Percentiles rank a stretch among this genome's conserved stretches.
phyloP scores from a whole-genome alignment of 1,139 yeast genomes.

The Yamadazyma buinensis region DNA sequence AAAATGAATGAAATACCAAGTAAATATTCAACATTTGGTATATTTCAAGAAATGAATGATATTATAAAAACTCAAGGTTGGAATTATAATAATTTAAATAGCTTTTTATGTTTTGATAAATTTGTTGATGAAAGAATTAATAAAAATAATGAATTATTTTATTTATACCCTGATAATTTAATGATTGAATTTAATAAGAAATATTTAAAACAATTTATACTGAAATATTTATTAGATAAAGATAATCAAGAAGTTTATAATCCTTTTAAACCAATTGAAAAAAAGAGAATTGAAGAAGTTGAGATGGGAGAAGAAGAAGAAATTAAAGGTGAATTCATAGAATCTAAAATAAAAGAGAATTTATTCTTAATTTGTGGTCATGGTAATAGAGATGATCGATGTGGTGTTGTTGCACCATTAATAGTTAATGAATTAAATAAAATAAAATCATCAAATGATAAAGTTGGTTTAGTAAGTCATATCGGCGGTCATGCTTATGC shows the following conservation, averaged over 20 bases:
- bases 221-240: conserved; percentile 35
- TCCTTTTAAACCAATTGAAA: conserved; percentile 22
- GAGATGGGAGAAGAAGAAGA: no score
- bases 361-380: conserved; percentile 65
- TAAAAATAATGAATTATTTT: conserved; percentile 23
- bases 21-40: conserved; percentile 16
- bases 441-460: conserved; percentile 1
- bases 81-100: conserved; percentile 44
- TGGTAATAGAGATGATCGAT: conserved; percentile 55
- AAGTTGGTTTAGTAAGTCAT: conserved; percentile 56
- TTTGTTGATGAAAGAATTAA: conserved; percentile 5
- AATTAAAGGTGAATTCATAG: conserved; percentile 14
- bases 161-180: conserved; percentile 56
- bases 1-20: conserved; percentile 50
- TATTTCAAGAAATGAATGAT: conserved; percentile 1
- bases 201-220: conserved; percentile 38
- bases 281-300: not conserved
- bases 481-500: conserved; percentile 80
- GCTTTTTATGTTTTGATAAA: conserved; percentile 32
- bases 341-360: conserved; percentile 18
- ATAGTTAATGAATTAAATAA: conserved; percentile 44
- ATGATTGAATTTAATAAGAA: conserved; percentile 30
- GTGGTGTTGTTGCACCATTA: conserved; percentile 63
- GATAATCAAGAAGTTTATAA: conserved; percentile 21
- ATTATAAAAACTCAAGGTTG: conserved; percentile 15